phyloP scores from a whole-genome alignment of 768 basidiomycete species.

The Auriscalpium orientale region DNA sequence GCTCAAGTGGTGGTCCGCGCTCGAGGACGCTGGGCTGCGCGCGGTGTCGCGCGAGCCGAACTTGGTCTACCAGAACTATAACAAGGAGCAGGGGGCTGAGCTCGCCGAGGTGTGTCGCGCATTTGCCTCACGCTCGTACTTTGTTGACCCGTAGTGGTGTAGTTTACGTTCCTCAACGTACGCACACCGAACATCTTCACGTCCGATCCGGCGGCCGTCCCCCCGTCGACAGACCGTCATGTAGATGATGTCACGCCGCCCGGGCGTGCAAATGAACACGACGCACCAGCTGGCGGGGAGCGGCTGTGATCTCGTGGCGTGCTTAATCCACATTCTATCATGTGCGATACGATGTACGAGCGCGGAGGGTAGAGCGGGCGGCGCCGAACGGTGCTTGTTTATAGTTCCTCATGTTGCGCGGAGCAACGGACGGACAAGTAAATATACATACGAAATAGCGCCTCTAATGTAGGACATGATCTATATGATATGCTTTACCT shows the following conservation, averaged over 20 bases:
- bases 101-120: conserved; percentile 24
- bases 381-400: too few relatives aligned
- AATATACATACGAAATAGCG: too few relatives aligned
- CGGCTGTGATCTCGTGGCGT: too few relatives aligned
- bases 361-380: too few relatives aligned
- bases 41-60: conserved; percentile 40
- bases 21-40: conserved; percentile 39
- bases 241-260: neutral
- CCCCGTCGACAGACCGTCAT: neutral
- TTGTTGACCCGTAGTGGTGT: neutral
- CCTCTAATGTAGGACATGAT: too few relatives aligned
- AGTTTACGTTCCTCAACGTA: conserved; percentile 31
- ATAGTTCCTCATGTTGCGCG: too few relatives aligned
- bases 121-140: neutral
- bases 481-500: too few relatives aligned
- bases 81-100: conserved; percentile 19
- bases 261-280: neutral
- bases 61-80: conserved; percentile 25
- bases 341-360: too few relatives aligned
- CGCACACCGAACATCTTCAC: conserved; percentile 9
- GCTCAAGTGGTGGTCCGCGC: conserved; percentile 37
- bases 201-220: neutral
- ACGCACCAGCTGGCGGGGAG: neutral
- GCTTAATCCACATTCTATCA: too few relatives aligned
- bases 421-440: too few relatives aligned